Base-by-base conservation (phyloP, 305 asterid species). In the Plantago rigida region DNA sequence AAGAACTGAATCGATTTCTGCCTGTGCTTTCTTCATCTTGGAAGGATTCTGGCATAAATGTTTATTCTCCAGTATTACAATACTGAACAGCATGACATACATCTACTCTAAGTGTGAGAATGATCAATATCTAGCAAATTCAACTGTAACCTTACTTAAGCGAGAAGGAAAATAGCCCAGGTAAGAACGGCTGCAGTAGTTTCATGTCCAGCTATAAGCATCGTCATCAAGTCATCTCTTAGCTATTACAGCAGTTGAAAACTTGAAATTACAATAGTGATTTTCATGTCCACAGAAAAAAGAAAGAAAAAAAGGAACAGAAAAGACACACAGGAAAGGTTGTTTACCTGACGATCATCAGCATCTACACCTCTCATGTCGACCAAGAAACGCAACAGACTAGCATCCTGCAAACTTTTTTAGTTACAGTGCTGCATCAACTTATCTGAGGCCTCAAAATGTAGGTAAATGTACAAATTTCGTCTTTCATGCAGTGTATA, bases 201-300 rank as follows among this genome's bases (percentile, higher is more conserved):
- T 82, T 91, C 98, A 65, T 91, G 98, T 69, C 98, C 98, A 60
- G 98, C 96, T 67, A 91, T 87, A 67, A 91, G 95, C 98, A 91
- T 91, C 19, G 95, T 87, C 96, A 91, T 91, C 71, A 87, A 77
- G 79, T 91, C 98, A 64, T 91, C 98, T 75, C 98, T 79, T 56
- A 91, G 90, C 98, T 91, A 79, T 71, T 62, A 31, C 71, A 71
- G 68, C 48, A 53, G 1, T 9, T 41, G 4, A 15, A 66, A 64
- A 66, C 1, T 31, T 31, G 39, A 31, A 31, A 31, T 31, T 31
- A 31, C 39, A 3, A 31, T 31, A 31, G 7, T 31, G 39, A 5
- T 47, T 24, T 63, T 64, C 41, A 34, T 12, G 41, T 56, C 49
- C 13, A 31, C 24, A 66, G 13, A 47, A 28, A 19, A 13, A 17